Evolutionary conservation across 176 grass and related monocot species (phyloP), one percentile per base, ranked within the genome.

Genomic region (Ensete glaucum): DNA sequence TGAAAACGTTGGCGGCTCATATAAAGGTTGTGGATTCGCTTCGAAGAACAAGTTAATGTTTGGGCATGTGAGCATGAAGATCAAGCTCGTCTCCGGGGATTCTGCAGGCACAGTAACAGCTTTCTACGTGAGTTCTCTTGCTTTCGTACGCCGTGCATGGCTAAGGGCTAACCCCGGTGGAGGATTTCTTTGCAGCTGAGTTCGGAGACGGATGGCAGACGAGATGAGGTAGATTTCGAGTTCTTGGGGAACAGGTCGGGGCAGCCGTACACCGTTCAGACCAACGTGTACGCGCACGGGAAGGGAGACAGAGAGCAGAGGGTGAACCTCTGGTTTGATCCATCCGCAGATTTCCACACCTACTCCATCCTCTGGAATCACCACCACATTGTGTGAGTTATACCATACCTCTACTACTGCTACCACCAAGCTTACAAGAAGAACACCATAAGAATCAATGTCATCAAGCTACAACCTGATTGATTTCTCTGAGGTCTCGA

Each of bases 281-380:
- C 82, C 1, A 84, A 84, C 10, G 77, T 84, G 25, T 84, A 80
- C 14, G 82, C 82, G 13, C 82, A 69, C 11, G 82, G 82, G 0
- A 84, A 80, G 25, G 82, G 82, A 11, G 82, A 84, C 70, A 54
- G 77, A 60, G 82, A 84, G 71, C 82, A 84, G 62, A 66, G 82
- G 11, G 82, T 84, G 34, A 84, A 80, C 48, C 82, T 84, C 26
- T 84, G 82, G 77, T 80, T 84, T 9, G 82, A 96, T 11, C 92
- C 92, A 9, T 87, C 88, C 0, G 29, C 59, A 1, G 86, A 85
- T 27, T 91, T 89, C 68, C 92, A 96, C 69, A 87, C 80, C 51
- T 96, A 96, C 54, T 87, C 92, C 78, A 87, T 96, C 72, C 2
- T 96, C 62, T 96, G 92, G 92, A 96, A 82, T 54, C 77, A 73